Conservation (phyloP, 176 grass and related monocot genomes). For the Triticum dicoccoides region DNA sequence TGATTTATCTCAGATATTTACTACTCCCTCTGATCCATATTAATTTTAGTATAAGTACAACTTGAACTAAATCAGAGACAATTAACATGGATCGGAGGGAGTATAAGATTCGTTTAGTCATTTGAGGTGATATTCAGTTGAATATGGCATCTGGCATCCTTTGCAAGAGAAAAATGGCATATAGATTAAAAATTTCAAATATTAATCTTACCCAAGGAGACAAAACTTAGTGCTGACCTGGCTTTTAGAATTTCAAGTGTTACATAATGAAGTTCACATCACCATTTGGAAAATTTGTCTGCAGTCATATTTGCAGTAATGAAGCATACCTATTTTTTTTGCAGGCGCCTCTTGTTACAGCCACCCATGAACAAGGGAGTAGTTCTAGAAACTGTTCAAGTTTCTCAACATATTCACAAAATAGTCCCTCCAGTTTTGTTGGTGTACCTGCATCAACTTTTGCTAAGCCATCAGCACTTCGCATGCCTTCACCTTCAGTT, state of each 20-base stretch:
- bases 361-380: constrained; percentile 8
- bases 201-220: background rate
- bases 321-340: constrained; percentile 25
- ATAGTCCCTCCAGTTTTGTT: constrained; percentile 22
- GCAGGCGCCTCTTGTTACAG: constrained; percentile 34
- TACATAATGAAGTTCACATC: constrained; percentile 10
- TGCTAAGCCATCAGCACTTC: constrained; percentile 75
- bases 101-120: background rate
- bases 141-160: background rate
- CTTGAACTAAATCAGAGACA: too few species aligned
- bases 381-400: constrained; percentile 30
- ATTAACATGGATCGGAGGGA: too few species aligned
- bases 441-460: constrained; percentile 16
- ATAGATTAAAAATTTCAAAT: background rate
- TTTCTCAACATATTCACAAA: constrained; percentile 26
- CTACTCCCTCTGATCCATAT: too few species aligned
- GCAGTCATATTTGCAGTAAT: constrained; percentile 9
- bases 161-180: background rate
- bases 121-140: background rate
- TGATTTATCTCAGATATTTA: background rate
- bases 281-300: constrained; percentile 8
- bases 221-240: background rate
- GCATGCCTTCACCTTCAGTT: constrained; percentile 75
- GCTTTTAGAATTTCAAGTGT: constrained; percentile 12
- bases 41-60: too few species aligned